phyloP scores from a whole-genome alignment of 768 basidiomycete species.

The Boletus huronensis region DNA sequence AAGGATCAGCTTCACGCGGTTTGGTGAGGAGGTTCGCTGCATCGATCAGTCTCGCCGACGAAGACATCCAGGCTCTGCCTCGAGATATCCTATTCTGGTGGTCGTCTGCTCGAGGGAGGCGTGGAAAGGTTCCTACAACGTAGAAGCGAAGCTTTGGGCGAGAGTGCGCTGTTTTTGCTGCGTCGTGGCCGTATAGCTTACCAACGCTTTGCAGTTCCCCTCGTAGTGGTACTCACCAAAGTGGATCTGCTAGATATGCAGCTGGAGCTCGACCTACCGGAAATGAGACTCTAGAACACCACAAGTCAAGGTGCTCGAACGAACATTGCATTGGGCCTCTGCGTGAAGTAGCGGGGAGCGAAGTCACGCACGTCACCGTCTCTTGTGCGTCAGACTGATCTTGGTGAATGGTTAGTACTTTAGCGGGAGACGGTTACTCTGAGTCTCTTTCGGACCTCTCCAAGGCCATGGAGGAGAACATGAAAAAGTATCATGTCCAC shows the following conservation, averaged over 20 bases:
- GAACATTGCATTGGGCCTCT: conserved; percentile 5
- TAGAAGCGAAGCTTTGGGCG: conserved; percentile 6
- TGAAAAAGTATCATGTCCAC: conserved; percentile 3
- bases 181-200: background rate
- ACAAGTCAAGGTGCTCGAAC: background rate
- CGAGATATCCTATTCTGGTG: conserved; percentile 12
- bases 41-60: background rate
- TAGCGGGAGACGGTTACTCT: conserved; percentile 3
- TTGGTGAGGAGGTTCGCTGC: conserved; percentile 1
- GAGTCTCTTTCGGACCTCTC: conserved; percentile 3
- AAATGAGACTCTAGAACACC: background rate
- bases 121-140: conserved; percentile 7
- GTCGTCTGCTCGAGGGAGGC: conserved; percentile 14
- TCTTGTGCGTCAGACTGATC: conserved; percentile 4
- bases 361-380: background rate
- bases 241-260: conserved; percentile 4
- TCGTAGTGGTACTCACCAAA: conserved; percentile 18
- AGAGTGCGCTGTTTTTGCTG: background rate
- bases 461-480: background rate
- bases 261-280: background rate
- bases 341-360: background rate
- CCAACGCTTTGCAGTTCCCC: background rate
- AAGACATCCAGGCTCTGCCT: conserved; percentile 12
- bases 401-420: background rate
- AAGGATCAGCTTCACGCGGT: conserved; percentile 13